Percentiles rank a stretch among this genome's conserved stretches.
Evolutionary conservation across 2,329 filamentous ascomycete species (phyloP).

Genomic region (Colletotrichum lindemuthianum): DNA sequence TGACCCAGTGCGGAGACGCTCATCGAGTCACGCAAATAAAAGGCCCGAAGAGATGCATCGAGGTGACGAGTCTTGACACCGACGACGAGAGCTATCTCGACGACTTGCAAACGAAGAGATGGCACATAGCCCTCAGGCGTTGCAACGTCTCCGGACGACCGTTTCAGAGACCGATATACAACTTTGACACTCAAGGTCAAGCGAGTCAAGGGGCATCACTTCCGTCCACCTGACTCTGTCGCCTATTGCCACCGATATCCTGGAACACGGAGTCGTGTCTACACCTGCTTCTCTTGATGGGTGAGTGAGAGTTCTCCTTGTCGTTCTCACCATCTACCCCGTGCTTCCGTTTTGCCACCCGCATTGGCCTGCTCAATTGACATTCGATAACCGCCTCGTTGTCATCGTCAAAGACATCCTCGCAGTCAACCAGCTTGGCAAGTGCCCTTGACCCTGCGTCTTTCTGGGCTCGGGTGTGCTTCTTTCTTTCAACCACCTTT

Average conservation of each 20-base stretch:
- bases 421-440: not conserved
- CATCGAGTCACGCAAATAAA: no score
- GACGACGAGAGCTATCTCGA: not conserved
- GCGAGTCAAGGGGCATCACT: not conserved
- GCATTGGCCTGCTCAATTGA: no score
- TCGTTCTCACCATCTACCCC: not conserved
- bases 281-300: not conserved
- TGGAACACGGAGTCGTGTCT: not conserved
- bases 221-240: slow-evolving; percentile 6
- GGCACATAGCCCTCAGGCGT: no score
- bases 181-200: not conserved
- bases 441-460: slow-evolving; percentile 9
- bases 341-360: not conserved
- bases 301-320: not conserved
- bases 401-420: not conserved
- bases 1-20: no score
- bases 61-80: no score
- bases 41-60: no score
- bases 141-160: no score
- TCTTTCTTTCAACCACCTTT: slow-evolving; percentile 34
- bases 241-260: slow-evolving; percentile 6
- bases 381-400: not conserved
- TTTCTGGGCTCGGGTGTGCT: slow-evolving; percentile 29
- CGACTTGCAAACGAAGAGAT: no score
- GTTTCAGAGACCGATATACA: not conserved